Evolutionary conservation across 805 yeast genomes (phyloP), one percentile per base, ranked within the genome.

Genomic region (Cyberlindnera maritima): DNA sequence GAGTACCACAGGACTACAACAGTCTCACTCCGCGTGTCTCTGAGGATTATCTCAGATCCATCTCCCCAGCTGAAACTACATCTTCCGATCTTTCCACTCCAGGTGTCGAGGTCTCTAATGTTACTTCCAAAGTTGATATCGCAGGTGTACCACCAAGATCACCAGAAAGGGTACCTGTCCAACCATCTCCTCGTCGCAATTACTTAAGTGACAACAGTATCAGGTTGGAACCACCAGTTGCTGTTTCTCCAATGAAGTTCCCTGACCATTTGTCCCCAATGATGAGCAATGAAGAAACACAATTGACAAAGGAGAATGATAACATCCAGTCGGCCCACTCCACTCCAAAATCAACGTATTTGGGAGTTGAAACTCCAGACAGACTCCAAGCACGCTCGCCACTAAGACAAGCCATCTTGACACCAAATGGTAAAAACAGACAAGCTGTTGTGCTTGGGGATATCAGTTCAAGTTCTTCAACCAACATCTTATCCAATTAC

Each of bases 391-490:
- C 39, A 7, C 41, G 38, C 4, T 56, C 61, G 0, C 62, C 62
- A 3, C 28, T 55, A 38, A 50, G 56, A 40, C 51, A 56, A 18
- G 29, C 45, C 8, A 25, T 41, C 3, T 38, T 45, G 18, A 55
- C 61, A 5, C 60, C 62, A 10, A 54, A 51, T 33, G 55, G 51
- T 11, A 55, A 55, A 15, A 57, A 60, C 32, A 51, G 64, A 43
- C 54, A 59, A 33, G 64, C 57, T 1, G 52, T 52, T n/a, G 55
- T 60, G 3, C 26, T 59, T 15, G 62, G 56, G 18, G 47, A 47
- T n/a, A 14, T 53, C 12, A 54, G 60, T 12, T 55, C 62, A 2
- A 47, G 53, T 11, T 57, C 61, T 13, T 57, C 63, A 6, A 52
- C 32, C 29, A 60, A 58, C 37, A 54, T 58, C 11, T 29, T 59